phyloP scores from a whole-genome alignment of 1,284 basidiomycete genomes.

The Pulveroboletus sp. region DNA sequence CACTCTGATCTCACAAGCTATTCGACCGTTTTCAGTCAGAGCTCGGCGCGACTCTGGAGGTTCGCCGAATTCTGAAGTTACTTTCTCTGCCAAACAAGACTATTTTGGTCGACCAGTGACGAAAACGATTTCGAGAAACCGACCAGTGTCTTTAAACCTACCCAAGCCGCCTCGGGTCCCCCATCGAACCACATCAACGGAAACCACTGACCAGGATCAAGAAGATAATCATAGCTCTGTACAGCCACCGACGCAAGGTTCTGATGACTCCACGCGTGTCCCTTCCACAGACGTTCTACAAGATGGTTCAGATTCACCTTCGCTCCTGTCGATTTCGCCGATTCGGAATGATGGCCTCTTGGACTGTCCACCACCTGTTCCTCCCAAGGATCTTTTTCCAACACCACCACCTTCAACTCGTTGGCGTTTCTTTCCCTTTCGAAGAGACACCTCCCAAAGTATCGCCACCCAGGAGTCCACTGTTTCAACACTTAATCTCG shows the following conservation, averaged over 20 bases:
- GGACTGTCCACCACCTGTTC: conserved; percentile 28
- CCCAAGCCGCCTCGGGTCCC: conserved; percentile 23
- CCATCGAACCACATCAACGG: conserved; percentile 21
- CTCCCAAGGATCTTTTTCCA: conserved; percentile 37
- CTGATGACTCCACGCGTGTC: conserved; percentile 20
- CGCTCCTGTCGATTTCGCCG: conserved; percentile 6
- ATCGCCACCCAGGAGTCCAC: conserved; percentile 32
- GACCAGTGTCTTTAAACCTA: conserved; percentile 29
- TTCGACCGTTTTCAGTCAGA: conserved; percentile 50
- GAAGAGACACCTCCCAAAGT: conserved; percentile 37
- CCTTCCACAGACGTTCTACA: conserved; percentile 19
- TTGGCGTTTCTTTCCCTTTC: conserved; percentile 65
- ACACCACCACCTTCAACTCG: conserved; percentile 38
- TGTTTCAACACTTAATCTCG: conserved; percentile 22
- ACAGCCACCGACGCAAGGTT: conserved; percentile 14
- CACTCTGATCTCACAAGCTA: conserved; percentile 54
- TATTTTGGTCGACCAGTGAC: conserved; percentile 20
- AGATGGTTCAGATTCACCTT: conserved; percentile 8
- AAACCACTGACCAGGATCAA: conserved; percentile 15
- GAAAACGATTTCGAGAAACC: conserved; percentile 14
- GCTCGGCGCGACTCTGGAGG: conserved; percentile 44
- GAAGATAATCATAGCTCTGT: conserved; percentile 5
- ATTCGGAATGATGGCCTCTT: conserved; percentile 17
- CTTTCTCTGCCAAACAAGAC: conserved; percentile 24
- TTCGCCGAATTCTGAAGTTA: conserved; percentile 37